Conservation (phyloP, 768 basidiomycete species). For the Amyloporia xantha region DNA sequence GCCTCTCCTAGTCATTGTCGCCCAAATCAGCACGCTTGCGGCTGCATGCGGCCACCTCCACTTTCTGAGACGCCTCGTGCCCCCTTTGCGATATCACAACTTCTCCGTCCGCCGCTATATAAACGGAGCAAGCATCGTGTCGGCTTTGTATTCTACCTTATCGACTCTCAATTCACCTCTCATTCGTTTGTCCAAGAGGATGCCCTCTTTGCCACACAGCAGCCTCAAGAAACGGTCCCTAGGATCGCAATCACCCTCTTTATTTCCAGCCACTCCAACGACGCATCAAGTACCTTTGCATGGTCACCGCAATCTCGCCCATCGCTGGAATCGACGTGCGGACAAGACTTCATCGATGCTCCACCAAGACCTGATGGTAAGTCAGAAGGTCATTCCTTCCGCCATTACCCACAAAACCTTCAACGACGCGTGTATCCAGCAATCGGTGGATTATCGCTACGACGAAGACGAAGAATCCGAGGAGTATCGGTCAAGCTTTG, state of each 20-base stretch:
- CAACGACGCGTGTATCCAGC: not conserved
- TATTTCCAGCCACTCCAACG: not conserved
- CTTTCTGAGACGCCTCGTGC: not conserved
- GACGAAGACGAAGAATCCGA: not conserved
- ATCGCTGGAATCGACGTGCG: not conserved
- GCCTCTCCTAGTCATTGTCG: not conserved
- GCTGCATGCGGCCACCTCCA: not conserved
- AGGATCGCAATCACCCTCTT: not conserved
- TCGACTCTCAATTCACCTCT: not conserved
- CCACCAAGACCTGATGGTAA: not conserved
- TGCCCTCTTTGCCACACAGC: not conserved
- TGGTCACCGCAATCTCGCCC: not conserved
- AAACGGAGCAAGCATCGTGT: not conserved
- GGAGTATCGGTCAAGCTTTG: slow-evolving; percentile 1
- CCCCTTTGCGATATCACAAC: not conserved
- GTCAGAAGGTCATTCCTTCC: too few species aligned
- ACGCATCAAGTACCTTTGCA: not conserved
- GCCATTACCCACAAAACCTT: not conserved
- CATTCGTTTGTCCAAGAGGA: not conserved
- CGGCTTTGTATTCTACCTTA: not conserved
- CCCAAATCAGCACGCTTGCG: not conserved
- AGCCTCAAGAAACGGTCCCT: not conserved
- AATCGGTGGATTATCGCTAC: not conserved
- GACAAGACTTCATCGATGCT: not conserved
- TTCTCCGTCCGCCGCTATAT: not conserved